Evolutionary conservation across 345 rosid species (phyloP).

Genomic region (Eutrema heterophyllum): DNA sequence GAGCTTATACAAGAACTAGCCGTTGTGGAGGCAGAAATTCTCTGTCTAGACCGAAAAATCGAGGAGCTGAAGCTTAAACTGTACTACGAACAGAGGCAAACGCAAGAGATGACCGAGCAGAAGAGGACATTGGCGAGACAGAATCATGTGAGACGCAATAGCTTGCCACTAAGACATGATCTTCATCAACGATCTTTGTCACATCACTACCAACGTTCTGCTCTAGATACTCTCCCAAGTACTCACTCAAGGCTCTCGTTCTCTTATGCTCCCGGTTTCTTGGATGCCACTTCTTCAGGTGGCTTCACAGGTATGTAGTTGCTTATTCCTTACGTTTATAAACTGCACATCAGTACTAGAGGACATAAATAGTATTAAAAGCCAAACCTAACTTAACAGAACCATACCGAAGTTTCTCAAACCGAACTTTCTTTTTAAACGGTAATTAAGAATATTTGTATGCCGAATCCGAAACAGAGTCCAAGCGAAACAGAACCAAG

Average conservation of each 20-base stretch:
- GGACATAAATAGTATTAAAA: background rate
- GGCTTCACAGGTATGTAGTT: slow-evolving; percentile 41
- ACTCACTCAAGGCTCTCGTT: slow-evolving; percentile 53
- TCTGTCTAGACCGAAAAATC: slow-evolving; percentile 65
- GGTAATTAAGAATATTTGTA: too few species aligned
- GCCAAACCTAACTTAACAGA: background rate
- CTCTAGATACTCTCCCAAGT: slow-evolving; percentile 34
- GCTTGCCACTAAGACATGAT: slow-evolving; percentile 19
- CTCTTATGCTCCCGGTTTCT: slow-evolving; percentile 45
- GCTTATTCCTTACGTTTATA: background rate
- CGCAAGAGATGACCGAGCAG: slow-evolving; percentile 30
- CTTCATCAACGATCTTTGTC: slow-evolving; percentile 46
- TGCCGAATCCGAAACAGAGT: background rate
- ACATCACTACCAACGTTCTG: slow-evolving; percentile 40
- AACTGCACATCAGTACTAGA: background rate
- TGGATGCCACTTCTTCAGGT: slow-evolving; percentile 41
- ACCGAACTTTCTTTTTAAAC: background rate
- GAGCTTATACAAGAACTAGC: slow-evolving; percentile 60
- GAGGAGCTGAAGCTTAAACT: slow-evolving; percentile 58
- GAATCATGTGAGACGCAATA: slow-evolving; percentile 28
- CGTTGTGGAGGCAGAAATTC: slow-evolving; percentile 68
- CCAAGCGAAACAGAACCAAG: background rate
- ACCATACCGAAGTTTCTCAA: background rate
- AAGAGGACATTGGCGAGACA: slow-evolving; percentile 30
- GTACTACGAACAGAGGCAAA: slow-evolving; percentile 52